These are phyloP conservation scores for Cladosporium sp. DNA, from an alignment of 2,329 filamentous ascomycete species.

Conservation along the genomic window DNA sequence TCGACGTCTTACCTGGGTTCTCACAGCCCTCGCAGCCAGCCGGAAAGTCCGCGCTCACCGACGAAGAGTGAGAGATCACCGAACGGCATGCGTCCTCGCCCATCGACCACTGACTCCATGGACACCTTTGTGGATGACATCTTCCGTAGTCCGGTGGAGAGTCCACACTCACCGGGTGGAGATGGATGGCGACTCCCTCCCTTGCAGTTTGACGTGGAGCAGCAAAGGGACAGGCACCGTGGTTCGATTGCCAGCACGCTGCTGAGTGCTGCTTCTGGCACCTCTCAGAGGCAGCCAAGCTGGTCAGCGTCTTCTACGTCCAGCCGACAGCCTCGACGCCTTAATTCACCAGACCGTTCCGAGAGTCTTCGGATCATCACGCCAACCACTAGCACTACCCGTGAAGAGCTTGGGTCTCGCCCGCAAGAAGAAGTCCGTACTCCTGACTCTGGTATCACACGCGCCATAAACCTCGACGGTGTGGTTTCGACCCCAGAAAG, in stretches of 20 bases:
- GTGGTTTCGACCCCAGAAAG: conserved; percentile 21
- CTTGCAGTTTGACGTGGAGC: conserved; percentile 27
- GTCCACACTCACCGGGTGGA: conserved; percentile 19
- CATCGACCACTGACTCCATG: conserved; percentile 22
- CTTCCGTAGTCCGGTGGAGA: conserved; percentile 45
- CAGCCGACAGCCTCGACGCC: conserved; percentile 17
- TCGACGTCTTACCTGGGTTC: conserved; percentile 19
- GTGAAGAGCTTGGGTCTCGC: not conserved
- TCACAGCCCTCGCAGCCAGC: conserved; percentile 16
- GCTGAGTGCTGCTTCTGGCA: conserved; percentile 20
- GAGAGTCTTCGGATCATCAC: conserved; percentile 4
- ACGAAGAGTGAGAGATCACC: conserved; percentile 14
- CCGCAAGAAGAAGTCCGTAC: conserved; percentile 10
- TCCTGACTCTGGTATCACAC: not conserved
- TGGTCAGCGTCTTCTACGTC: conserved; percentile 29
- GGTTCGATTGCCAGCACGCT: conserved; percentile 30
- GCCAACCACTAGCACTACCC: not conserved
- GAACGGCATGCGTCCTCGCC: conserved; percentile 1
- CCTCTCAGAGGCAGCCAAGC: conserved; percentile 15
- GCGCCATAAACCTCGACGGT: conserved; percentile 5
- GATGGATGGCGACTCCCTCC: conserved; percentile 31
- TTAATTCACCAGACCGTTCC: not conserved
- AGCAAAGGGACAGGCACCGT: conserved; percentile 28
- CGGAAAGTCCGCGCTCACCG: conserved; percentile 23
- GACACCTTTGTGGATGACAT: conserved; percentile 38